A percentile compares a stretch with the other conserved stretches of the same genome.
Evolutionary conservation across 202 grass and related monocot genomes (phyloP).

Genomic region (Setaria italica): DNA sequence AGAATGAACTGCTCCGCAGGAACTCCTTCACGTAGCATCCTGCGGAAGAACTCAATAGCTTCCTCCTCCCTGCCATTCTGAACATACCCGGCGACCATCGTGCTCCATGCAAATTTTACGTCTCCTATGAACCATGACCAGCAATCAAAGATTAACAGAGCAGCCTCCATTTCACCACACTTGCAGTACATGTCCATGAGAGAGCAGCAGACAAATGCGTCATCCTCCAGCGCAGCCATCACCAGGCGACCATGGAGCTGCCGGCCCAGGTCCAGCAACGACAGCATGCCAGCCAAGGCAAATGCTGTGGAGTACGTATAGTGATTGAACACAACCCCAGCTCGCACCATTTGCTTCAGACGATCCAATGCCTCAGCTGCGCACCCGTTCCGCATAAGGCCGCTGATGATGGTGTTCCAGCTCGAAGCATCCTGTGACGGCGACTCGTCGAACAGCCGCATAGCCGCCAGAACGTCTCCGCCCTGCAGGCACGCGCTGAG

Average conservation of each 20-base stretch:
- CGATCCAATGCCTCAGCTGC: constrained; percentile 38
- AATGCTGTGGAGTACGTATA: constrained; percentile 68
- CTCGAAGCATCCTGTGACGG: constrained; percentile 49
- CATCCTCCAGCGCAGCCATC: constrained; percentile 35
- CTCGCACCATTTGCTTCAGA: constrained; percentile 50
- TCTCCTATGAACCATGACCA: constrained; percentile 28
- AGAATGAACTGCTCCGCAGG: constrained; percentile 56
- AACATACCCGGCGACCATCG: constrained; percentile 58
- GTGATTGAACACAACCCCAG: constrained; percentile 49
- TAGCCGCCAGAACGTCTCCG: constrained; percentile 38
- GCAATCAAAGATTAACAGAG: constrained; percentile 49
- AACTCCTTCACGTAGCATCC: constrained; percentile 61
- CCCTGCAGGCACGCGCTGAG: constrained; percentile 48
- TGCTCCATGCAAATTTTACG: constrained; percentile 60
- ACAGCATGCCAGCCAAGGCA: constrained; percentile 58
- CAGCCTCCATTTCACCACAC: constrained; percentile 50
- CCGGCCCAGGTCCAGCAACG: constrained; percentile 50
- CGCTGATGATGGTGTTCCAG: constrained; percentile 75
- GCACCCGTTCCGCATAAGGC: constrained; percentile 48
- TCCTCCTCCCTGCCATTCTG: constrained; percentile 69
- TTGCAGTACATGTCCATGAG: constrained; percentile 89
- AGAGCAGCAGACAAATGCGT: constrained; percentile 58
- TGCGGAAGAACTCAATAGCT: constrained; percentile 55
- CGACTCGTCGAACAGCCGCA: constrained; percentile 54
- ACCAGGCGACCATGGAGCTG: constrained; percentile 65